Evolutionary conservation across 352 stramenopile genomes (phyloP).

Genomic region (Phytophthora litchii): DNA sequence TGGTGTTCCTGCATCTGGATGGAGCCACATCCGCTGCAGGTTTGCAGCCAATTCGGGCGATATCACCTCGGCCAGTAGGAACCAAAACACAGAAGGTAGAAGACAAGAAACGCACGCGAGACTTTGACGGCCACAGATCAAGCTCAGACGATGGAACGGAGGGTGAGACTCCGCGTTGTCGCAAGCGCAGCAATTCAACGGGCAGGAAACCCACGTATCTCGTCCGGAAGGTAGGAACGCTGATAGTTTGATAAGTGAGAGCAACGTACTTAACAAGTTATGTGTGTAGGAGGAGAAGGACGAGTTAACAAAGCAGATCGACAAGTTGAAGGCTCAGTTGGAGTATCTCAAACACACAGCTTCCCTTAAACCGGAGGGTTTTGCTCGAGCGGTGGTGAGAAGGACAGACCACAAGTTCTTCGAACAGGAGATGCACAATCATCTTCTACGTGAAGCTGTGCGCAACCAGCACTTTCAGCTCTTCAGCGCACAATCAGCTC

Average conservation of each 20-base stretch:
- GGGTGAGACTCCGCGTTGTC: slow-evolving; percentile 3
- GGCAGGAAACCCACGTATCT: slow-evolving; percentile 54
- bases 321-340: slow-evolving; percentile 44
- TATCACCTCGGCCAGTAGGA: slow-evolving; percentile 18
- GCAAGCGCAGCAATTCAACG: slow-evolving; percentile 33
- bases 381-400: slow-evolving; percentile 18
- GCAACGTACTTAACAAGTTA: background rate
- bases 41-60: background rate
- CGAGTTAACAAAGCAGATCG: slow-evolving; percentile 41
- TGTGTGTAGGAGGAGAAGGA: slow-evolving; percentile 46
- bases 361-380: slow-evolving; percentile 18
- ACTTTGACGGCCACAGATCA: slow-evolving; percentile 19
- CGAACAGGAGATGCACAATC: slow-evolving; percentile 52
- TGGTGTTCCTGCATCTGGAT: slow-evolving; percentile 25
- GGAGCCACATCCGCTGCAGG: background rate
- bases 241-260: background rate
- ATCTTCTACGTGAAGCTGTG: slow-evolving; percentile 47
- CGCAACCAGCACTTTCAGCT: slow-evolving; percentile 56
- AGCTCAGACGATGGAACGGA: slow-evolving; percentile 26
- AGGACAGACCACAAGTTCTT: slow-evolving; percentile 32
- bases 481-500: slow-evolving; percentile 45
- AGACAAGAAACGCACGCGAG: slow-evolving; percentile 13
- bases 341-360: slow-evolving; percentile 39
- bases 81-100: slow-evolving; percentile 4
- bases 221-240: slow-evolving; percentile 39